Base-by-base conservation (phyloP, 768 basidiomycete genomes). In the Amanita inopinata region DNA sequence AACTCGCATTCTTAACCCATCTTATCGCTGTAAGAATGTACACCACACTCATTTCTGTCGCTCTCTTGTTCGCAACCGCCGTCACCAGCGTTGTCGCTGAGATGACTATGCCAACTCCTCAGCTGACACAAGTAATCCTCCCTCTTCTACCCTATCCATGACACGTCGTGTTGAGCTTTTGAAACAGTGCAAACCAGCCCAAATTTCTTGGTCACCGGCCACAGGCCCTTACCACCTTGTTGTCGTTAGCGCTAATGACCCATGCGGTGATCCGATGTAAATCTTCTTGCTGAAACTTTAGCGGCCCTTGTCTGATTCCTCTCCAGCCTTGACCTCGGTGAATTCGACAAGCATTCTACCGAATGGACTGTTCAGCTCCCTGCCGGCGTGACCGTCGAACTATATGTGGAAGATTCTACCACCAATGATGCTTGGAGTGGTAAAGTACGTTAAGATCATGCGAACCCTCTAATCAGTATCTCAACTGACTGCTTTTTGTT, bases 21-120 rank as follows among this genome's bases (percentile, higher is more conserved):
- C 60, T 53, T 53, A 52, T 54, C 57, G 48, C 54, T 50, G 47
- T 51, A 61, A 73, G 60, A 62, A 89, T 88, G 86, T 79, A 78
- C 73, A 65, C 76, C 67, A 83, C 86, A 64, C 63, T 88, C 83
- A 39, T 85, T 84, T 71, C 73, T 47, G 57, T 75, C 64, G 69
- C 81, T 54, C 74, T 87, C 78, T 62, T 86, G 66, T 61, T 71
- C 55, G 56, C 66, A 51, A 64, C 78, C 58, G 70, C 71, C 59
- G 52, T 75, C 54, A 66, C 56, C 49, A 64, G 64, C 55, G 78
- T 66, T 42, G 51, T 71, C 41, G 78, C 83, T 45, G 66, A 61
- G 14, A 71, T 85, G 51, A 55, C 61, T 31, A 63, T 86, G 53
- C 55, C 53, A 50, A 72, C 72, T 18, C 80, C 82, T 30, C 6